Base-by-base conservation (phyloP, 441 rosid species). In the Euphorbia celastroides region DNA sequence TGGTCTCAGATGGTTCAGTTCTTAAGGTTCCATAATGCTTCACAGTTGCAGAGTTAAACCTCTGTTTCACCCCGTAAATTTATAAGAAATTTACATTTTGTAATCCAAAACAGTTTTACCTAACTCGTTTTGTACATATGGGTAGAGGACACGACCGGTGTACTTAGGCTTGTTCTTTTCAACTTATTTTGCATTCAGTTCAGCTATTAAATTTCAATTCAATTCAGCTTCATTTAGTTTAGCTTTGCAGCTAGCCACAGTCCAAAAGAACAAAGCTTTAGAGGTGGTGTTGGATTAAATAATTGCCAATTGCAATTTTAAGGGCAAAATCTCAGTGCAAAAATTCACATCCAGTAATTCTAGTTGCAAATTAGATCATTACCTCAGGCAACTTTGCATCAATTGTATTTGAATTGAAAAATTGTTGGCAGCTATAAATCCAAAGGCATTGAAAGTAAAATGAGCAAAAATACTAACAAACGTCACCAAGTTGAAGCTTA, bases 401-500 rank as follows among this genome's bases (percentile, higher is more conserved):
- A n/a, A n/a, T n/a, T n/a, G n/a, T n/a, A n/a, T n/a, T 9, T 38
- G 44, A 38, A 38, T 38, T 34, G 4, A 38, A 38, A 9, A 14
- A 13, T 32, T 52, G 6, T 14, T 57, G n/a, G 9, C 62, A n/a
- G 62, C 32, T 56, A 42, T 20, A 55, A 62, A n/a, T 22, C 25
- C 0, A 0, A 9, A 8, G n/a, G n/a, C 25, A 69, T 32, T 27
- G 68, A 10, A 57, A 23, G 54, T 48, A 51, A 70, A 17, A 20
- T 17, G 52, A 48, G 52, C 2, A 48, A 9, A 19, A n/a, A n/a
- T n/a, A n/a, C n/a, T n/a, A n/a, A n/a, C n/a, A n/a, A n/a, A 61
- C 71, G 67, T 76, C 72, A 74, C 30, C 38, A 30, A 10, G 65
- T 55, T 38, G 27, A 17, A 7, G 61, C 22, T 66, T 67, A 58